Conservation (phyloP, 2,329 filamentous ascomycete species). For the Sclerotinia borealis region DNA sequence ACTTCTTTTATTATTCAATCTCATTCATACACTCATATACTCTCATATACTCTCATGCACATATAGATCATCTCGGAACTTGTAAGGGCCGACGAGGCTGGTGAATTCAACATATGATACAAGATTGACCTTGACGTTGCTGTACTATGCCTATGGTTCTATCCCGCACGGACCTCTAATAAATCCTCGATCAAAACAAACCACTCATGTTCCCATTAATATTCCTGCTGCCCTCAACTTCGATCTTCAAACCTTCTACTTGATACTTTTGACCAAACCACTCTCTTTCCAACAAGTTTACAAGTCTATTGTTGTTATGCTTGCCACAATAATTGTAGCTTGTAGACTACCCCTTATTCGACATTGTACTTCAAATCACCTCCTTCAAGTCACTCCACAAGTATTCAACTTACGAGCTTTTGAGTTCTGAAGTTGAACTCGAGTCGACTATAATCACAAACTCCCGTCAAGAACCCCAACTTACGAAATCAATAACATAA, state of each 20-base stretch:
- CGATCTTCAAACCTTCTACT: neutral
- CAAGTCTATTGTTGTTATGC: neutral
- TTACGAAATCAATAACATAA: too few relatives aligned
- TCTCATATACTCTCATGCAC: too few relatives aligned
- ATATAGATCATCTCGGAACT: neutral
- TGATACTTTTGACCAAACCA: neutral
- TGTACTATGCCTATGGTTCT: neutral
- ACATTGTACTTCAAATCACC: neutral
- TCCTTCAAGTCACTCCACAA: neutral
- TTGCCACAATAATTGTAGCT: neutral
- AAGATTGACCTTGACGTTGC: neutral
- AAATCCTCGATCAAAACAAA: neutral
- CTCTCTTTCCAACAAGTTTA: neutral
- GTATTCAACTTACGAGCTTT: neutral
- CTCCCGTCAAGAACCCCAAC: neutral
- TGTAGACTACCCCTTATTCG: neutral
- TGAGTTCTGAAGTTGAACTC: neutral
- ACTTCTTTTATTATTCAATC: neutral
- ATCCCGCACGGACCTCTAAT: neutral
- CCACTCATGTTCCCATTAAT: neutral
- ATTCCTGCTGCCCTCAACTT: neutral
- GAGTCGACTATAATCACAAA: neutral
- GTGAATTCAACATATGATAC: neutral
- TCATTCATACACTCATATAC: too few relatives aligned
- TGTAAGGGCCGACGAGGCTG: neutral